Base-by-base conservation (phyloP, 768 basidiomycete genomes). In the Leccinellum rugosiceps region DNA sequence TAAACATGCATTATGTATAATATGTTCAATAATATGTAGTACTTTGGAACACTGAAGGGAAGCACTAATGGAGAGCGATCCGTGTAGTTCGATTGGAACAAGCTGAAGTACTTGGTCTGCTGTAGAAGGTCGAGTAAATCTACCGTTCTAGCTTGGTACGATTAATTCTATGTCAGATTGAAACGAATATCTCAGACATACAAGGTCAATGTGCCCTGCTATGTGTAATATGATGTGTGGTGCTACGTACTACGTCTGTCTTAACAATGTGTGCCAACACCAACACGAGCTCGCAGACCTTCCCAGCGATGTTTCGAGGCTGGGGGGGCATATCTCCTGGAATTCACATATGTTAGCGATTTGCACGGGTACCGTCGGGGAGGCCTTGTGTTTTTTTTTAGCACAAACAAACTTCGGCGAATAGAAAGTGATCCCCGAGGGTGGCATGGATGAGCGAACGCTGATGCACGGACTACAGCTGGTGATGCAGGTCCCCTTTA, bases 371-470 rank as follows among this genome's bases (percentile, higher is more conserved):
- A 7, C 30, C 30, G 7, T 30, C 7, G 30, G 4, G 30, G 30
- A 30, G 30, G 30, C 26, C 26, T 6, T 26, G 26, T 26, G 3
- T 26, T 26, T 26, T 26, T 26, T 30, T 30, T 7, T 30, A 30
- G 30, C 30, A 3, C 30, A 8, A 30, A 30, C 4, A 30, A 2
- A 1, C 30, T 6, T 26, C 7, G 4, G 83, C 84, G 11, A 75
- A 73, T 6, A 85, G 75, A 68, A 89, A 94, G 63, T 91, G 83
- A 31, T 77, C 75, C 57, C 87, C 79, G 19, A 94, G 76, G 9
- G 83, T 76, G 1, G 83, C 77, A 54, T 83, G 82, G 9, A 93
- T 80, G 53, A 83, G 78, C 30, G 90, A 87, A 21, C 85, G 81
- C 45, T 78, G 76, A 60, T 82, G 75, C 30, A 82, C 77, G 3